phyloP scores from a whole-genome alignment of 371 early-diverging fungal species.

The Polyrhizophydium stewartii region DNA sequence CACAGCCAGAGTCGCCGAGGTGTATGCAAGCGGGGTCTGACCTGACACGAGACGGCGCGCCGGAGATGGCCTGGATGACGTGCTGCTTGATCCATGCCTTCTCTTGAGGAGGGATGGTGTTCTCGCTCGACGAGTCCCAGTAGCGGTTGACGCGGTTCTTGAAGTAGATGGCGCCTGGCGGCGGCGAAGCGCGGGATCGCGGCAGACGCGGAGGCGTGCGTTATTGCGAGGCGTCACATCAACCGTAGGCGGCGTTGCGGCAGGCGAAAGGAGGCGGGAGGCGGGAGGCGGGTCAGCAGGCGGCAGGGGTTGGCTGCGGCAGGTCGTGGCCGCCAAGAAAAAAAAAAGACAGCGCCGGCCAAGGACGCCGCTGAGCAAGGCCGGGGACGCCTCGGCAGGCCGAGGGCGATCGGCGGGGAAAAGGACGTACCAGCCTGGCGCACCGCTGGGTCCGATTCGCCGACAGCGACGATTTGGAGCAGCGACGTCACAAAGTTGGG shows the following conservation, averaged over 20 bases:
- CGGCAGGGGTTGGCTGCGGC: too few relatives aligned
- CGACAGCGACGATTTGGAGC: conserved; percentile 63
- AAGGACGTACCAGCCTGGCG: conserved; percentile 75
- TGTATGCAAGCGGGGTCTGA: too few relatives aligned
- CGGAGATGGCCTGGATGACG: conserved; percentile 70
- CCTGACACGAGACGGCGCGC: conserved; percentile 65
- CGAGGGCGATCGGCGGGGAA: too few relatives aligned
- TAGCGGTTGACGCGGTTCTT: conserved; percentile 77
- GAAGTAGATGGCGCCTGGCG: conserved; percentile 88
- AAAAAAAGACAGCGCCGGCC: too few relatives aligned
- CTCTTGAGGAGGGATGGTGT: conserved; percentile 65
- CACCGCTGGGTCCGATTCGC: conserved; percentile 57
- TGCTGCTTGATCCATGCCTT: conserved; percentile 59
- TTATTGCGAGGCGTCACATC: too few relatives aligned
- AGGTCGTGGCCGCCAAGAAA: too few relatives aligned
- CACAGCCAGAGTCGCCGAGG: too few relatives aligned
- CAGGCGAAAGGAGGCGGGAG: neutral
- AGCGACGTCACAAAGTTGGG: conserved; percentile 64
- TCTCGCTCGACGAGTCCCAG: conserved; percentile 57
- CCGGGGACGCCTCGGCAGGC: too few relatives aligned
- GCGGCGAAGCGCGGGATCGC: neutral
- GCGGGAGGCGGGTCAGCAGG: too few relatives aligned
- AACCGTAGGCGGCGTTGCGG: too few relatives aligned
- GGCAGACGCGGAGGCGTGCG: too few relatives aligned
- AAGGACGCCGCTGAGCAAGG: too few relatives aligned